Percentiles rank a stretch among this genome's conserved stretches.
These are phyloP conservation scores for Yamadazyma mexicana DNA, from an alignment of 1,139 yeast genomes.

Conservation along the genomic window DNA sequence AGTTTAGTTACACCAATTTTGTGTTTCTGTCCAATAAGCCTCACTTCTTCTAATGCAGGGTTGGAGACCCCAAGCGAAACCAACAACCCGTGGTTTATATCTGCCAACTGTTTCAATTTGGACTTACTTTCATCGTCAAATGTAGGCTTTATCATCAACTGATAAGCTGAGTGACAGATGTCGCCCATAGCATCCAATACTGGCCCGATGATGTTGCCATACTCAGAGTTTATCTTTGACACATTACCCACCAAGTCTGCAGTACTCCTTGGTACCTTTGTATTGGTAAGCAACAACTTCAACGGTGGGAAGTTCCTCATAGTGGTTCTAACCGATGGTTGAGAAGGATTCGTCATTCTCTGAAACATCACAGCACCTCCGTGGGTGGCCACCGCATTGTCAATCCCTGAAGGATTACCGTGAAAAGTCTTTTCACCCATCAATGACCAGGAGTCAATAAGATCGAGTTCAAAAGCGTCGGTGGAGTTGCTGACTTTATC, in stretches of 20 bases:
- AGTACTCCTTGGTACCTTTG: conserved; percentile 84
- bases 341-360: conserved; percentile 51
- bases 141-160: conserved; percentile 53
- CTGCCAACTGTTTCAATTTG: conserved; percentile 65
- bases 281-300: conserved; percentile 75
- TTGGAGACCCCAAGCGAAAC: conserved; percentile 91
- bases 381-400: conserved; percentile 91
- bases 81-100: conserved; percentile 84
- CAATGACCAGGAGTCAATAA: conserved; percentile 84
- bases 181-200: conserved; percentile 72
- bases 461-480: conserved; percentile 49
- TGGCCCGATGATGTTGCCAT: conserved; percentile 55
- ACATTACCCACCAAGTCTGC: conserved; percentile 82
- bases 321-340: conserved; percentile 61
- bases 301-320: conserved; percentile 77
- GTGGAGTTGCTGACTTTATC: conserved; percentile 30
- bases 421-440: conserved; percentile 95
- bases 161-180: conserved; percentile 68
- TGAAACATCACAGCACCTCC: conserved; percentile 96
- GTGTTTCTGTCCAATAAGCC: conserved; percentile 58
- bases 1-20: conserved; percentile 84
- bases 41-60: conserved; percentile 76
- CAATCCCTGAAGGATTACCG: conserved; percentile 97
- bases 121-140: conserved; percentile 45
- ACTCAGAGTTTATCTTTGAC: conserved; percentile 50